Percentiles rank a stretch among this genome's conserved stretches.
Evolutionary conservation across 2,329 filamentous ascomycete genomes (phyloP).

Genomic region (Ophiobolus disseminans): DNA sequence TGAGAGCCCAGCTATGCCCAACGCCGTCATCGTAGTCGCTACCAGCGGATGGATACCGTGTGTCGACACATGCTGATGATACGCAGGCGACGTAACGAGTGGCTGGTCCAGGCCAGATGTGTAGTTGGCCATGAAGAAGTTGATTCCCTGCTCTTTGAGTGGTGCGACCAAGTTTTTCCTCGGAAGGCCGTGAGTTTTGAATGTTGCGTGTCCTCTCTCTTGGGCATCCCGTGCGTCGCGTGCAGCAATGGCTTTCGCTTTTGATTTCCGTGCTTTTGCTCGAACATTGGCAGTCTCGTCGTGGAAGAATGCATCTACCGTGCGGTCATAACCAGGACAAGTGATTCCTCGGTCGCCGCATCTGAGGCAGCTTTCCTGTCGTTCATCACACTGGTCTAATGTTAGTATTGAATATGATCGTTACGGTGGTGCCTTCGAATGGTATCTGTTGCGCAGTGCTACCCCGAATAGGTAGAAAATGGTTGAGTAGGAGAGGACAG

Average conservation of each 20-base stretch:
- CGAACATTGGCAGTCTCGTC: conserved; percentile 39
- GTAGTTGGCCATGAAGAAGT: conserved; percentile 43
- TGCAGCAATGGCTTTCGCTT: conserved; percentile 38
- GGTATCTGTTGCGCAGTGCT: neutral
- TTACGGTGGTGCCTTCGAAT: neutral
- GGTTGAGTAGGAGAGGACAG: no score
- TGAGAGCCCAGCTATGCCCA: conserved; percentile 42
- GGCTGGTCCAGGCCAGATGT: conserved; percentile 37
- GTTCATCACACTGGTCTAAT: conserved; percentile 47
- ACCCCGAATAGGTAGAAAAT: no score
- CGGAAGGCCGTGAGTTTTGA: conserved; percentile 17
- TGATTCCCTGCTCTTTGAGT: conserved; percentile 40
- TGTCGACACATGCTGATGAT: conserved; percentile 35
- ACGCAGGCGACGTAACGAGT: conserved; percentile 27
- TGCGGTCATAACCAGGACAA: conserved; percentile 45
- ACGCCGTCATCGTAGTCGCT: conserved; percentile 43
- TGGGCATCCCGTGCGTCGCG: conserved; percentile 24
- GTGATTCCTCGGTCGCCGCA: conserved; percentile 28
- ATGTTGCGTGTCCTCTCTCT: conserved; percentile 2
- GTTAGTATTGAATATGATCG: no score
- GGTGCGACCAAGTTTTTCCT: conserved; percentile 24
- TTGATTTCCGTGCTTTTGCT: conserved; percentile 36
- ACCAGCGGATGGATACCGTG: conserved; percentile 43
- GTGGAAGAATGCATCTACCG: conserved; percentile 37
- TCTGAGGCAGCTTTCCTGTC: conserved; percentile 34